These are phyloP conservation scores for Prunus mongolica DNA, from an alignment of 306 rosid genomes.

Conservation along the genomic window DNA sequence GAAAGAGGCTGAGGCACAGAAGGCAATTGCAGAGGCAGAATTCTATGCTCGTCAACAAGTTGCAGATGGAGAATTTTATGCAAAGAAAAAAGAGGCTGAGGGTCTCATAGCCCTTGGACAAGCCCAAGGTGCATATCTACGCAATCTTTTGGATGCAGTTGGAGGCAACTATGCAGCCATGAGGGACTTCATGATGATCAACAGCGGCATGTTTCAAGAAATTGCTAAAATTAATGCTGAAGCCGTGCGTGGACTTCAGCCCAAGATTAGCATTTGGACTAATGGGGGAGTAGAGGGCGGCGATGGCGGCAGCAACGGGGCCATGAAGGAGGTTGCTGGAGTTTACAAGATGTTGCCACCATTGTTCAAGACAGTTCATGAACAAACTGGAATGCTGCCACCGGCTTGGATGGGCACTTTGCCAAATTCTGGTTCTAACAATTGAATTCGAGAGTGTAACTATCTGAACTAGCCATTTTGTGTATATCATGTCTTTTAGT, in stretches of 20 bases:
- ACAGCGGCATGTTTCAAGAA: slow-evolving; percentile 24
- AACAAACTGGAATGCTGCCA: slow-evolving; percentile 40
- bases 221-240: slow-evolving; percentile 35
- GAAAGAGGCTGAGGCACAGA: slow-evolving; percentile 28
- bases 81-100: slow-evolving; percentile 39
- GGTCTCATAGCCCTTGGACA: slow-evolving; percentile 30
- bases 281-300: not conserved
- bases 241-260: slow-evolving; percentile 28
- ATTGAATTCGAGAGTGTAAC: not conserved
- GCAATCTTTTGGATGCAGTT: slow-evolving; percentile 14
- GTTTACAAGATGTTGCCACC: slow-evolving; percentile 39
- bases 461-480: no score
- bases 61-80: slow-evolving; percentile 30
- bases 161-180: slow-evolving; percentile 26
- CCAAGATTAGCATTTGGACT: slow-evolving; percentile 38
- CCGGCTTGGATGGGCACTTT: slow-evolving; percentile 38
- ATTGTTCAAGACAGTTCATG: slow-evolving; percentile 31
- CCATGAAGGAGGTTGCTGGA: slow-evolving; percentile 28
- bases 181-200: slow-evolving; percentile 35
- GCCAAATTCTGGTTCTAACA: slow-evolving; percentile 5
- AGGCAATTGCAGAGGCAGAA: slow-evolving; percentile 19
- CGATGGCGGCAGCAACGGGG: not conserved
- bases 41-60: slow-evolving; percentile 29
- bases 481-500: no score
- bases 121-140: slow-evolving; percentile 29